Conservation (phyloP, 2,329 filamentous ascomycete genomes). For the Xylariaceae sp. region DNA sequence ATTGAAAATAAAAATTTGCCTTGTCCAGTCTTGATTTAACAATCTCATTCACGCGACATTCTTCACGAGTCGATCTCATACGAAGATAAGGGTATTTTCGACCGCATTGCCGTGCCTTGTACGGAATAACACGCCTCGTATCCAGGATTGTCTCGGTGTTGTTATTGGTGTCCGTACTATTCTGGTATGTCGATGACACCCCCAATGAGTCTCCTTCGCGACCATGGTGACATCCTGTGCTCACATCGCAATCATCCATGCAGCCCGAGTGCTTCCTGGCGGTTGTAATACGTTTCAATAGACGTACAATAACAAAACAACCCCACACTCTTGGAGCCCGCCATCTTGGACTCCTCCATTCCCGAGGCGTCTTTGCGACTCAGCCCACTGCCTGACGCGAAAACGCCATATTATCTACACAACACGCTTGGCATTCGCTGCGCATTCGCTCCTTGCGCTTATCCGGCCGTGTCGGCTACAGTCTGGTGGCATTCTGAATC, state of each 20-base stretch:
- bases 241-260: neutral
- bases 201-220: neutral
- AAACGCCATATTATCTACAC: slow-evolving; percentile 2
- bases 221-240: neutral
- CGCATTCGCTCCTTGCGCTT: neutral
- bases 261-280: neutral
- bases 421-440: neutral
- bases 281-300: neutral
- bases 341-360: slow-evolving; percentile 4
- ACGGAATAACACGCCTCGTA: neutral
- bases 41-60: too few relatives aligned
- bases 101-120: neutral
- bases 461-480: slow-evolving; percentile 3
- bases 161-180: neutral
- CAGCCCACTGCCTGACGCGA: slow-evolving; percentile 7
- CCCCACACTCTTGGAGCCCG: slow-evolving; percentile 3
- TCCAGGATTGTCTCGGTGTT: neutral
- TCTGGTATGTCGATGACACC: neutral
- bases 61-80: too few relatives aligned
- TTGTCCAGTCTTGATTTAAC: too few relatives aligned
- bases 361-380: neutral
- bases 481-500: slow-evolving; percentile 18
- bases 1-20: neutral
- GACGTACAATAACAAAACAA: neutral
- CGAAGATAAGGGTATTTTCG: neutral